Base-by-base conservation (phyloP, 2,329 filamentous ascomycete species). In the Neophaeococcomyces mojaviensis region DNA sequence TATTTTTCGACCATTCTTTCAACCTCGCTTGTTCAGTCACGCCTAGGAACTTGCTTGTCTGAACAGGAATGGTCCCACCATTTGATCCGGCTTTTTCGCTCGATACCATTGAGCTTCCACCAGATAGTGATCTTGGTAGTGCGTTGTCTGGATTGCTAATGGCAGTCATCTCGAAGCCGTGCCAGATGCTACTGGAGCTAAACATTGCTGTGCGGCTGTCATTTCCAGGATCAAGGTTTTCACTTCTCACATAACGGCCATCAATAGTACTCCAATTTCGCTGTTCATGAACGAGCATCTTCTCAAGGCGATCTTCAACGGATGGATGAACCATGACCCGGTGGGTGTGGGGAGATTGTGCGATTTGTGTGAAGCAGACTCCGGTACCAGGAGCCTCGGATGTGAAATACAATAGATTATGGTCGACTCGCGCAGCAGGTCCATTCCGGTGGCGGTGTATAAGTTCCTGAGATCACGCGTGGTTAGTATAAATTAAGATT, bases 1-100 rank as follows among this genome's bases (percentile, higher is more conserved):
- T 39, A 12, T 49, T 47, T 19, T 42, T 47, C 13, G 53, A 48
- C 55, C 55, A 57, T 12, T 36, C 50, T n/a, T 46, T 35, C 10
- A 57, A 47, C 42, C 53, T 34, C 12, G 35, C 39, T 24, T 51
- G 39, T n/a, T 39, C 34, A 18, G 38, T 41, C 39, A 38, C 47
- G 48, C 8, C 20, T 15, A 38, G 48, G 51, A 24, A 45, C 31
- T 16, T 45, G 33, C 42, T 45, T 9, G 33, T 4, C 34, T 32
- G n/a, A n/a, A 20, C 32, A 16, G n/a, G 4, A 10, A 24, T 16
- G 8, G 15, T 5, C 19, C 19, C 16, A 18, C 3, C 18, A 9
- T 8, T 16, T 9, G 26, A 22, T 33, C 20, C 26, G 7, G 10
- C 18, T 24, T n/a, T 24, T 3, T 28, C 37, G 12, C 12, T 12